These are phyloP conservation scores for Suillus subalutaceus DNA, from an alignment of 768 basidiomycete species.

Conservation along the genomic window DNA sequence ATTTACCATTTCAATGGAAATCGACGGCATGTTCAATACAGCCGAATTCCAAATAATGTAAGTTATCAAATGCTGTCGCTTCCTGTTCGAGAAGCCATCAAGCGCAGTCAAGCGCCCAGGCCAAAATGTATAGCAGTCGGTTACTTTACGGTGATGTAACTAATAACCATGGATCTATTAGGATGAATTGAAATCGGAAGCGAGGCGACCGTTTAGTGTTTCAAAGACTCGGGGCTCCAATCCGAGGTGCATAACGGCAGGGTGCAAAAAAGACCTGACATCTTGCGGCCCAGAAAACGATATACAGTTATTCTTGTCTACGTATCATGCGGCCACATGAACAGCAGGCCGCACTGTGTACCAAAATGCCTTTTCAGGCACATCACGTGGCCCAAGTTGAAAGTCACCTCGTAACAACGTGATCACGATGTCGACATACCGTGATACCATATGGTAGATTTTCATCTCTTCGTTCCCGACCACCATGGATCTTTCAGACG, in stretches of 20 bases:
- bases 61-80: not conserved
- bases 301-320: not conserved
- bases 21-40: not conserved
- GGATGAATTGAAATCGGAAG: not conserved
- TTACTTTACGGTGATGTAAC: not conserved
- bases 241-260: not conserved
- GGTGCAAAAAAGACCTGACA: not conserved
- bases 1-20: not conserved
- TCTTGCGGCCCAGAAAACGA: not conserved
- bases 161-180: not conserved
- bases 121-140: not conserved
- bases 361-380: not conserved
- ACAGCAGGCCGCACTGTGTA: not conserved
- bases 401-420: not conserved
- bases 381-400: not conserved
- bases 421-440: not conserved
- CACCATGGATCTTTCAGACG: constrained; percentile 30
- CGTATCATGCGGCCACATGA: not conserved
- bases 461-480: not conserved
- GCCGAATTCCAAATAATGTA: not conserved
- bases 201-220: not conserved
- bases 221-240: not conserved
- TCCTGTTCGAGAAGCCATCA: not conserved
- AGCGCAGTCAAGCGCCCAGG: not conserved
- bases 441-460: not conserved